Base-by-base conservation (phyloP, 1,139 yeast species). In the Kodamaea alishanica region DNA sequence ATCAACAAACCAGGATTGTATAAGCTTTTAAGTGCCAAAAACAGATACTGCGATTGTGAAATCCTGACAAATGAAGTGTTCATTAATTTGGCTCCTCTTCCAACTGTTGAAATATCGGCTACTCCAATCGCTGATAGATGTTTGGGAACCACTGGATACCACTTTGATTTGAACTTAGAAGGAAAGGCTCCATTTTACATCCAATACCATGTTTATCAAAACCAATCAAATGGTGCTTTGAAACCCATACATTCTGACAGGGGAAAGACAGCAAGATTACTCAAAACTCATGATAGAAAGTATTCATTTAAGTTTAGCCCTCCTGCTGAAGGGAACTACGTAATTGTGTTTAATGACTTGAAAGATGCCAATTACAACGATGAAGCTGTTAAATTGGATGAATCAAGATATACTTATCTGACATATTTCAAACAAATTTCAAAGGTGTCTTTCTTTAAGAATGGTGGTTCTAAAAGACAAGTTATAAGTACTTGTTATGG, bases 141-240 rank as follows among this genome's bases (percentile, higher is more conserved):
- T 65, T 85, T 94, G 26, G 98, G 98, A 1, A 87, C 90, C 38
- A 81, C 88, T 7, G 98, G 97, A 0, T 77, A 72, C 49, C 65
- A 67, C 22, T 79, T 88, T 42, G 75, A 76, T 34, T 89, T 90
- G 47, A 82, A 78, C 34, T 72, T 86, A 37, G 64, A 75, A 5
- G 98, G 98, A 10, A 75, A 80, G 24, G 84, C 96, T 1, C 97
- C 97, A 3, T 92, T 84, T 61, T 73, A 72, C 34, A 71, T 89
- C 10, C 73, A 71, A 31, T 81, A 82, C 45, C 72, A 75, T 32
- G 80, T 84, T 6, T 85, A 77, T 52, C 76, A 78, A 40, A 68
- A 58, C 46, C 55, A 45, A 46, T 55, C 55, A 34, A 63, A 54
- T 28, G 71, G 72, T 0, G 36, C 46, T 2, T 46, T 70, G 24